Evolutionary conservation across 2,329 filamentous ascomycete genomes (phyloP), one percentile per base, ranked within the genome.

Genomic region (Fusarium dlaminii): DNA sequence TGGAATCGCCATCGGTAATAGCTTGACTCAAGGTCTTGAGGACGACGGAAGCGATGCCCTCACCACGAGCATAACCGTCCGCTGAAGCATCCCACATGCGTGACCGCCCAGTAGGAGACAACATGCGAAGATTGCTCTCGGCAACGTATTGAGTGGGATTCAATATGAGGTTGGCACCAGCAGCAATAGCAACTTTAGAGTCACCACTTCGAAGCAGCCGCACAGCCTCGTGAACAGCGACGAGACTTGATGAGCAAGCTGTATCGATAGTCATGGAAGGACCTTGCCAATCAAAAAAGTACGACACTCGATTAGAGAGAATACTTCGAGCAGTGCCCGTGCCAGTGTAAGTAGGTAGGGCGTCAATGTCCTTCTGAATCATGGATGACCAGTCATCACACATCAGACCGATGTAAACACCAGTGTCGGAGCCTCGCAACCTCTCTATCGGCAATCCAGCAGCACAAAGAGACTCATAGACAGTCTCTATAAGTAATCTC

Each of bases 21-120:
- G 62, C 62, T 24, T 43, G 37, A 13, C 51, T 48, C 0, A 72
- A 45, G 5, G 59, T 59, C 39, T 74, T 74, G 13, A 74, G 49
- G 5, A 70, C 40, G 7, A 73, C 32, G 2, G 60, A 27, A 0
- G 60, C 66, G 3, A 67, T 40, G 9, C 69, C 72, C 15, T 74
- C 69, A 2, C 69, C 72, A n/a, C 72, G 66, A 4, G 63, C 72
- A 17, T 75, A 75, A 1, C 72, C 67, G 5, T 68, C 43, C 2
- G 58, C 70, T 3, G 46, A 43, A 3, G 34, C 32, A 29, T 73
- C 72, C 45, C 61, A 73, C 30, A 68, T 68, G 10, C 48, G 63
- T 9, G 55, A 66, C 14, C 48, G 49, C 4, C 60, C 65, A 27
- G 42, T 49, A 6, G 56, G 54, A 8, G 62, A 68, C 8, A 72